These are phyloP conservation scores for Vaccinium darrowii DNA, from an alignment of 148 eudicot species.

Conservation along the genomic window DNA sequence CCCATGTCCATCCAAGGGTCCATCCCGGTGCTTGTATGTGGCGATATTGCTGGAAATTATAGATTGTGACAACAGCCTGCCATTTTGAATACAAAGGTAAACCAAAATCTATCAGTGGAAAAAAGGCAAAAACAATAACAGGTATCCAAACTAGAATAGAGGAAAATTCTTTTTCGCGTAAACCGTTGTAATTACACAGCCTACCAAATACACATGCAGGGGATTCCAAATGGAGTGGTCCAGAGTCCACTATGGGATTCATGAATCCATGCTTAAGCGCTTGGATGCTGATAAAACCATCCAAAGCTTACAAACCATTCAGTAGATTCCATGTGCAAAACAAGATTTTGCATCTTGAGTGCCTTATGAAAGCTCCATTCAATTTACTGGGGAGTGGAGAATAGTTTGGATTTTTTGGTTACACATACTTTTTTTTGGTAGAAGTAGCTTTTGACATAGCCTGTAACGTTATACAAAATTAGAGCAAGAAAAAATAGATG, in stretches of 20 bases:
- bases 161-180: not conserved
- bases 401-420: not conserved
- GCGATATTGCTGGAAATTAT: conserved; percentile 38
- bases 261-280: not conserved
- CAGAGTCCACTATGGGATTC: not conserved
- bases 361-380: not conserved
- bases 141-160: not conserved
- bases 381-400: not conserved
- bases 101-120: not conserved
- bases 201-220: not conserved
- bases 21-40: conserved; percentile 22
- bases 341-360: not conserved
- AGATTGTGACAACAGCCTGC: conserved; percentile 63
- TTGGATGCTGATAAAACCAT: not conserved
- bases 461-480: not conserved
- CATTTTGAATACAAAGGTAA: not conserved
- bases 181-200: not conserved
- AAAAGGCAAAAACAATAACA: not conserved
- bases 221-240: not conserved
- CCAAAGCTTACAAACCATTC: not conserved
- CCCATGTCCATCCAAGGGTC: conserved; percentile 75
- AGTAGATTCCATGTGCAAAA: not conserved
- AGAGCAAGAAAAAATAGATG: not conserved
- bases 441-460: not conserved
- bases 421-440: not conserved